Evolutionary conservation across 352 stramenopile species (phyloP), one percentile per base, ranked within the genome.

Genomic region (Phytophthora sp.): DNA sequence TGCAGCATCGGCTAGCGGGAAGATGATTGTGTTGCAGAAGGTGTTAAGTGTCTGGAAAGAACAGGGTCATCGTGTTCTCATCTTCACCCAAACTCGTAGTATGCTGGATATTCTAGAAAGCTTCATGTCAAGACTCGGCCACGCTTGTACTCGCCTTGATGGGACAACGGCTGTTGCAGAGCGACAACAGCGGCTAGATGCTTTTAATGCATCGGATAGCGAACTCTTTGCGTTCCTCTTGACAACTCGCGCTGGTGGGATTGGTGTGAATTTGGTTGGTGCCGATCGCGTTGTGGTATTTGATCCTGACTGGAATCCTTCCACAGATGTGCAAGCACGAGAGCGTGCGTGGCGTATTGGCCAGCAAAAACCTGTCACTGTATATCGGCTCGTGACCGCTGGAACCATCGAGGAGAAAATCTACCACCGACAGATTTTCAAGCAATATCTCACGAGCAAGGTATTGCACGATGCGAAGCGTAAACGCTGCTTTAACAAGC

Each of bases 361-460:
- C 0, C 89, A 96, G 62, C 89, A 80, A 16, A 94, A 93, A 62
- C 80, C 79, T 30, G 89, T 96, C n/a, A 95, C 87, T 7, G 89
- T 96, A 16, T 96, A 95, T 46, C 68, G 89, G 1, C 73, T 99
- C 1, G 98, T 99, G 55, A 98, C 93, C 33, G 93, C 88, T 31
- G 97, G 97, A 4, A 99, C 98, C 21, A 99, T 99, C 57, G 98
- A 99, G 79, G 98, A 99, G 69, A 99, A 99, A 65, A 99, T 99
- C 45, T 99, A 99, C 77, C 97, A 99, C 62, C 78, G 97, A 0
- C 96, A 99, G 74, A 99, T 99, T 46, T 99, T 99, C 84, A 99
- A 99, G 74, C 97, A 98, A 71, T 98, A 98, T 30, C 65, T 99
- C 16, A 98, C 97, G 0, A 99, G 98, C 65, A 97, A 98, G 56